Base-by-base conservation (phyloP, 495 filamentous ascomycete genomes). In the Sphaerosporella brunnea region DNA sequence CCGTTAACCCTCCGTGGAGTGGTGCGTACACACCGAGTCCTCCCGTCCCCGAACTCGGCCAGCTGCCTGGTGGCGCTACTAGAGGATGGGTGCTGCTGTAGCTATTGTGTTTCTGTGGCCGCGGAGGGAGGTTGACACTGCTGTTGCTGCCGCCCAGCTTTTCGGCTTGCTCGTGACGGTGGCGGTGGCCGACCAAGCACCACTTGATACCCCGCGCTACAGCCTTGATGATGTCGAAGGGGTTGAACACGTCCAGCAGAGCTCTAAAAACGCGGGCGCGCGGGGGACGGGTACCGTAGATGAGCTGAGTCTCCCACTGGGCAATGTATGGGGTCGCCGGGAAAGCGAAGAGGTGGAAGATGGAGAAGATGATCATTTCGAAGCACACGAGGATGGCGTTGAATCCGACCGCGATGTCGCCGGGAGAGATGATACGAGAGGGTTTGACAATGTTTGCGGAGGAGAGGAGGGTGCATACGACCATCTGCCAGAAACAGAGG, bases 401-500 rank as follows among this genome's bases (percentile, higher is more conserved):
- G 23, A 94, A 77, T 36, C 82, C 82, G 39, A 85, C 75, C 56
- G 83, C 82, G 49, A 90, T 69, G 60, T 93, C 86, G 1, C 75
- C 74, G 21, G 75, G 75, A 15, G 71, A 70, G 18, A 94, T 64
- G 11, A 70, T 69, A 0, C 70, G 56, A 21, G 70, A 76, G 2
- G 78, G 59, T 51, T 76, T 73, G 48, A 92, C 68, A 23, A 74
- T 68, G 7, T 78, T 68, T 18, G 67, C 49, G 0, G 77, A 79
- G 11, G 75, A 79, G 43, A 81, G 69, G 41, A 86, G 66, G 26
- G 73, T 80, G 53, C 87, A 82, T 42, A 82, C 51, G 45, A 75
- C 72, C 35, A 72, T 74, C 59, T 94, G 87, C 86, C 86, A 94
- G 64, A 93, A 94, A 3, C 82, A 90, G 47, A 94, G 70, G 69